Percentiles rank a stretch among this genome's conserved stretches.
Evolutionary conservation across 805 yeast species (phyloP).

Genomic region (Torulaspora microellipsoides): DNA sequence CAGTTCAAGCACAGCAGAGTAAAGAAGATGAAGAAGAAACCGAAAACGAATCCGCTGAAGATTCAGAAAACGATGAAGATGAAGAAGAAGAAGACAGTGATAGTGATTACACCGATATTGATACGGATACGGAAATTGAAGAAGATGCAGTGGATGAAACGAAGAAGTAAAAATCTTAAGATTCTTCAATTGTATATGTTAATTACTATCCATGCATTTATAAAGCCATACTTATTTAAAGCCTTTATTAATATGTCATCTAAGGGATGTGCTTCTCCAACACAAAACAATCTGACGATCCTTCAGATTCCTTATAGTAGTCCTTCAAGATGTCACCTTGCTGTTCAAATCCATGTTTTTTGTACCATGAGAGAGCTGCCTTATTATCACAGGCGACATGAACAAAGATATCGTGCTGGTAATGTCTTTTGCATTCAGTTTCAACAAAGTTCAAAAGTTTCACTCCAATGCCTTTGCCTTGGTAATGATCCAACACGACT

Average conservation of each 20-base stretch:
- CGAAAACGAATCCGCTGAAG: slow-evolving; percentile 39
- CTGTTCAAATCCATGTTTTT: slow-evolving; percentile 44
- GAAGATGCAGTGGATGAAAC: slow-evolving; percentile 19
- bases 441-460: slow-evolving; percentile 53
- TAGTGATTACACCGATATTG: slow-evolving; percentile 34
- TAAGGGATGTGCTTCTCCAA: slow-evolving; percentile 12
- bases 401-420: slow-evolving; percentile 43
- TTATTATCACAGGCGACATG: slow-evolving; percentile 48
- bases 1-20: slow-evolving; percentile 29
- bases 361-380: slow-evolving; percentile 48
- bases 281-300: slow-evolving; percentile 22
- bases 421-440: slow-evolving; percentile 45
- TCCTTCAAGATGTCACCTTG: slow-evolving; percentile 36
- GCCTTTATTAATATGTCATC: not conserved
- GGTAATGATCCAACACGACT: slow-evolving; percentile 63
- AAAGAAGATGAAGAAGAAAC: slow-evolving; percentile 56
- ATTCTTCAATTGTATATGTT: slow-evolving; percentile 1
- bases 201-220: slow-evolving; percentile 7
- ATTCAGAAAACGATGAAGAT: slow-evolving; percentile 55
- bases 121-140: slow-evolving; percentile 36
- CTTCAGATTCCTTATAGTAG: slow-evolving; percentile 39
- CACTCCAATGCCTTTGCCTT: slow-evolving; percentile 57
- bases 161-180: not conserved
- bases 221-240: not conserved
- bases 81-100: slow-evolving; percentile 45